These are phyloP conservation scores for Allium cepa DNA, from an alignment of 106 monocot genomes.

Conservation along the genomic window DNA sequence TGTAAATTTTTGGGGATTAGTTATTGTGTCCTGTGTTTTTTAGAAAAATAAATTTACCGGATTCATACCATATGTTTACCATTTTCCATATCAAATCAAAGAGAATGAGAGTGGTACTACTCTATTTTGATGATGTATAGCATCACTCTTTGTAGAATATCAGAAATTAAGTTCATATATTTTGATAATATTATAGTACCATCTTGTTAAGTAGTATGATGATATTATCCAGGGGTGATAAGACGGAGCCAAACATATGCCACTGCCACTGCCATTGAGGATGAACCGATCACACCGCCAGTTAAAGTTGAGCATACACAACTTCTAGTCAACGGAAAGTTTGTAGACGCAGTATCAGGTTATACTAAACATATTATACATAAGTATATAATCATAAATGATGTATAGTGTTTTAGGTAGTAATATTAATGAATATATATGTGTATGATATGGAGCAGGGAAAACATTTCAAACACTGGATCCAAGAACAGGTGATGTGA, in stretches of 20 bases:
- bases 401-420: not conserved
- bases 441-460: constrained; percentile 26
- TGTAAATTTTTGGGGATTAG: too few relatives aligned
- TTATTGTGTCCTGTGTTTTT: too few relatives aligned
- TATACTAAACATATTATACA: too few relatives aligned
- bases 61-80: not conserved
- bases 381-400: not conserved
- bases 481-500: constrained; percentile 88
- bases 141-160: not conserved
- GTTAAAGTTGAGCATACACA: constrained; percentile 69
- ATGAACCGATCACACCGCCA: constrained; percentile 60
- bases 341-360: constrained; percentile 88
- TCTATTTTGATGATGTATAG: not conserved
- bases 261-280: constrained; percentile 54
- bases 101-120: not conserved
- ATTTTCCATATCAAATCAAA: not conserved
- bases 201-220: not conserved
- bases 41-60: too few relatives aligned
- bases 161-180: not conserved
- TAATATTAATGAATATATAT: not conserved
- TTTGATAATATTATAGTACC: not conserved
- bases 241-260: constrained; percentile 12
- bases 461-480: constrained; percentile 91
- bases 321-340: constrained; percentile 76
- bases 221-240: not conserved